Evolutionary conservation across 441 rosid genomes (phyloP), one percentile per base, ranked within the genome.

Genomic region (Adansonia rubrostipa): DNA sequence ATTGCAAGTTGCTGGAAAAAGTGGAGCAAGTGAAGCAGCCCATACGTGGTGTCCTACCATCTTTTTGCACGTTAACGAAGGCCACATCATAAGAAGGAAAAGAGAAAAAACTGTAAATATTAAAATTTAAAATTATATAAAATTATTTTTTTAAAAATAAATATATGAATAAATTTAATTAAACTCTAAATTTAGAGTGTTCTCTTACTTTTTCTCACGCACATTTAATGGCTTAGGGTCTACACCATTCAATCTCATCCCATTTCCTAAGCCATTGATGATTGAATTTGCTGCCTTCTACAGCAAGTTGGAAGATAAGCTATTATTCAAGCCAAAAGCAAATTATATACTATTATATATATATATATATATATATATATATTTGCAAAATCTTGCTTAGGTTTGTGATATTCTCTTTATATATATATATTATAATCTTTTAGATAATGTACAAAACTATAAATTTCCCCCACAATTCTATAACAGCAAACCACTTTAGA

Each of bases 1-100:
- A 9, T 20, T 60, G 14, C 14, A 60, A 60, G 64, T 10, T 60
- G 65, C 13, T 61, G n/a, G 40, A 11, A 8, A 20, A 61, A 61
- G 14, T 10, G 63, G 65, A 61, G 65, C 7, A 61, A 61, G 65
- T 61, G 15, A 61, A 40, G 65, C 5, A 61, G 65, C 65, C 65
- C 65, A 61, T 61, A 61, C 65, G 24, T 61, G 28, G 28, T 24
- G 28, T 24, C 28, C 28, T 24, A 24, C 28, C 28, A 24, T 24
- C 28, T 24, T 24, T 24, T 24, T 24, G 28, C 28, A 24, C 28
- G 1, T 24, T 24, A 24, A 24, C 1, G 1, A 24, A 24, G 28
- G 28, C 28, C 28, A 24, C 1, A 0, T 24, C 28, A 24, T 24
- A 24, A 24, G n/a, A n/a, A n/a, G n/a, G 28, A 24, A 24, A 24